phyloP scores from a whole-genome alignment of 768 basidiomycete genomes.

The Pulveroboletus ravenelii region DNA sequence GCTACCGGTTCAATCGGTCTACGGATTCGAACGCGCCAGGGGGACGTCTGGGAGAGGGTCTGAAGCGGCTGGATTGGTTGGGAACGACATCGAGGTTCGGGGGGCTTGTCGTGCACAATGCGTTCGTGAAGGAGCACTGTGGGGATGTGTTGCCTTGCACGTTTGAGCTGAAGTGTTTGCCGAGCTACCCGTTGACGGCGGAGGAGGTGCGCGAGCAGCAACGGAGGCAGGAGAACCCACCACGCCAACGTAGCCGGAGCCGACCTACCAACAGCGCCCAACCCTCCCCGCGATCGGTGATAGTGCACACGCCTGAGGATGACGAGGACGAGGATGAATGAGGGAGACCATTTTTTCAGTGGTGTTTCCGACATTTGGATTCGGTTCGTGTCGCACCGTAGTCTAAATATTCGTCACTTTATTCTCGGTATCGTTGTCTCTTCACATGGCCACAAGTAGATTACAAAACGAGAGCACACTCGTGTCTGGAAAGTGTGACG shows the following conservation, averaged over 20 bases:
- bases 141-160: slow-evolving; percentile 52
- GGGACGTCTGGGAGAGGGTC: slow-evolving; percentile 55
- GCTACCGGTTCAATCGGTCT: slow-evolving; percentile 66
- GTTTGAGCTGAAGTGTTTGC: slow-evolving; percentile 52
- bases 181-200: slow-evolving; percentile 42
- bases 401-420: slow-evolving; percentile 26
- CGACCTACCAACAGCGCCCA: slow-evolving; percentile 12
- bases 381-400: slow-evolving; percentile 9
- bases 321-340: slow-evolving; percentile 15
- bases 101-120: slow-evolving; percentile 48
- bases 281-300: slow-evolving; percentile 17
- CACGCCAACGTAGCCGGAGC: slow-evolving; percentile 20
- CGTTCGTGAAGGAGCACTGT: slow-evolving; percentile 39
- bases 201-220: slow-evolving; percentile 49
- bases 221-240: slow-evolving; percentile 26
- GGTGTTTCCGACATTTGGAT: not conserved
- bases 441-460: too few species aligned
- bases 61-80: slow-evolving; percentile 67
- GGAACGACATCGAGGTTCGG: slow-evolving; percentile 56
- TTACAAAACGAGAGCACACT: not conserved
- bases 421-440: slow-evolving; percentile 5
- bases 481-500: not conserved
- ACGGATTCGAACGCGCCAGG: slow-evolving; percentile 63
- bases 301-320: slow-evolving; percentile 6
- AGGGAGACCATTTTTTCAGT: not conserved